Evolutionary conservation across 2,329 filamentous ascomycete genomes (phyloP).

Genomic region (Fusarium floridanum): DNA sequence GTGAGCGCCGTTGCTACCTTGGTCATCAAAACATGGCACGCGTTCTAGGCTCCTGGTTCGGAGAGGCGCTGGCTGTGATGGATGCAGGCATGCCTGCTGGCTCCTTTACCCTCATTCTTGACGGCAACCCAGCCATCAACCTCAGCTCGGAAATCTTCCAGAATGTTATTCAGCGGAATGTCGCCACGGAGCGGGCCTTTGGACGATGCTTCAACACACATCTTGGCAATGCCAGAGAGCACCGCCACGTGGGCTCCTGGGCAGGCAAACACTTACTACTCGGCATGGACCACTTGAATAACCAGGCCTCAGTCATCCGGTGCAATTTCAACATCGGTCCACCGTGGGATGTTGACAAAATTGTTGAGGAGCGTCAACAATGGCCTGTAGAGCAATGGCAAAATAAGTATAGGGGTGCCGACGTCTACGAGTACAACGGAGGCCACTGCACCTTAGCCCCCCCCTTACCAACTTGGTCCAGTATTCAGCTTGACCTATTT

Average conservation of each 20-base stretch:
- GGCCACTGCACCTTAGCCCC: background rate
- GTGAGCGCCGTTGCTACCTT: background rate
- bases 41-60: background rate
- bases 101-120: constrained; percentile 7
- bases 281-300: background rate
- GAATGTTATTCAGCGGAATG: background rate
- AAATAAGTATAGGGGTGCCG: background rate
- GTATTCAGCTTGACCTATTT: background rate
- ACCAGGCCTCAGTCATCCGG: background rate
- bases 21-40: background rate
- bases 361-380: background rate
- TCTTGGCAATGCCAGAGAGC: background rate
- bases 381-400: background rate
- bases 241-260: background rate
- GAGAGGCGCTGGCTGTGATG: background rate
- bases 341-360: background rate
- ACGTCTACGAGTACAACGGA: background rate
- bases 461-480: background rate
- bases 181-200: background rate
- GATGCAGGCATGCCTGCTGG: constrained; percentile 5
- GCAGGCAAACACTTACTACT: background rate
- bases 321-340: constrained; percentile 7
- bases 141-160: constrained; percentile 7
- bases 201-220: background rate
- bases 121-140: background rate